phyloP scores from a whole-genome alignment of 192 early-diverging fungal species.

The Backusella luteola region DNA sequence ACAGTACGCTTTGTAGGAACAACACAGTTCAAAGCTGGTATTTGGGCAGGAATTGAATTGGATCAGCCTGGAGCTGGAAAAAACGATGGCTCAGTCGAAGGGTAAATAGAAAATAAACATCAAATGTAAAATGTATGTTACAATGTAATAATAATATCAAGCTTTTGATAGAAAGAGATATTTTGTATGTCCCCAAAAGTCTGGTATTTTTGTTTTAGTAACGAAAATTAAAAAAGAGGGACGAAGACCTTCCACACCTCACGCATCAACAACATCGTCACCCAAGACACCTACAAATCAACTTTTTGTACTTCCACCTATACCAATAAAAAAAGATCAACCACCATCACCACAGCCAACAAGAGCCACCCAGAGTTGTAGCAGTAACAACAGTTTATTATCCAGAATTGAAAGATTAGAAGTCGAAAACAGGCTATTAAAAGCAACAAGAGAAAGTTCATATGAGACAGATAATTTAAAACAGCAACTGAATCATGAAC shows the following conservation, averaged over 20 bases:
- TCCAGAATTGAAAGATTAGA: slow-evolving; percentile 7
- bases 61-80: slow-evolving; percentile 68
- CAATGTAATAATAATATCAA: background rate
- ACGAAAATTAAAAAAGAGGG: slow-evolving; percentile 40
- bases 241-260: slow-evolving; percentile 11
- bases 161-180: slow-evolving; percentile 49
- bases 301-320: background rate
- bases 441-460: background rate
- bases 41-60: slow-evolving; percentile 75
- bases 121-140: no score
- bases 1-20: slow-evolving; percentile 66
- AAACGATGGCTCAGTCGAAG: slow-evolving; percentile 69
- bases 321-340: slow-evolving; percentile 11
- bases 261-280: background rate
- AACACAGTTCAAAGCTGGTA: slow-evolving; percentile 66
- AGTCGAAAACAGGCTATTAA: slow-evolving; percentile 1
- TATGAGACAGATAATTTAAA: background rate
- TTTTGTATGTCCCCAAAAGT: slow-evolving; percentile 63
- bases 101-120: slow-evolving; percentile 32
- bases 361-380: background rate
- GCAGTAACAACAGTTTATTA: background rate
- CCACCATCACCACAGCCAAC: background rate
- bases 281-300: background rate
- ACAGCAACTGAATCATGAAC: background rate
- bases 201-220: slow-evolving; percentile 72